Evolutionary conservation across 441 rosid genomes (phyloP), one percentile per base, ranked within the genome.

Genomic region (Adansonia madagascariensis): DNA sequence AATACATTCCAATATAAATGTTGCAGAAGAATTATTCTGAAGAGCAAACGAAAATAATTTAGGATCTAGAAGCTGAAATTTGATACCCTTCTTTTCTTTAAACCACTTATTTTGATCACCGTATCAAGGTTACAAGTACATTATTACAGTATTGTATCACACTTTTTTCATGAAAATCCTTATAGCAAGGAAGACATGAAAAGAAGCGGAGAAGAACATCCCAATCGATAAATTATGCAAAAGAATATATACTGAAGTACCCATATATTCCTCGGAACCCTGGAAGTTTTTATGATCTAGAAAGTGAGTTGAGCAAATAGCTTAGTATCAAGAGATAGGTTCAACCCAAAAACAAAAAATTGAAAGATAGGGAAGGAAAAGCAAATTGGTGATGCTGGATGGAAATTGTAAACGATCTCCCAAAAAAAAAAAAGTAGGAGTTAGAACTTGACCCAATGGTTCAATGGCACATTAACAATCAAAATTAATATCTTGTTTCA

Each of bases 41-140:
- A 65, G 1, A 52, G 5, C n/a, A 4, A 6, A 43, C 1, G 35
- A 68, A 12, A 68, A 49, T 11, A 68, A 47, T 12, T 9, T 20
- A 22, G 56, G 55, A 68, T 68, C 56, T 68, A 69, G 43, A 69
- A 47, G 43, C 73, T 18, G 8, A 66, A 66, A 9, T 24, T 24
- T 24, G 27, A 24, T 17, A 39, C 24, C 22, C 12, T 17, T 44
- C 7, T 43, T 65, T 43, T 65, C 71, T 41, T 44, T 44, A n/a
- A 24, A 66, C n/a, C 49, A 49, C 11, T 66, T 66, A 41, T 10
- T 66, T 44, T 44, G 9, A 44, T 24, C 27, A 24, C 27, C 27
- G 1, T 24, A 24, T 10, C 8, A 66, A 66, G 53, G 53, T 43
- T 44, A 17, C 27, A 17, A 56, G 22, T n/a, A 50, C 1, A 0